Conservation (phyloP, 1,139 yeast species). For the Hansenula lynferdii region DNA sequence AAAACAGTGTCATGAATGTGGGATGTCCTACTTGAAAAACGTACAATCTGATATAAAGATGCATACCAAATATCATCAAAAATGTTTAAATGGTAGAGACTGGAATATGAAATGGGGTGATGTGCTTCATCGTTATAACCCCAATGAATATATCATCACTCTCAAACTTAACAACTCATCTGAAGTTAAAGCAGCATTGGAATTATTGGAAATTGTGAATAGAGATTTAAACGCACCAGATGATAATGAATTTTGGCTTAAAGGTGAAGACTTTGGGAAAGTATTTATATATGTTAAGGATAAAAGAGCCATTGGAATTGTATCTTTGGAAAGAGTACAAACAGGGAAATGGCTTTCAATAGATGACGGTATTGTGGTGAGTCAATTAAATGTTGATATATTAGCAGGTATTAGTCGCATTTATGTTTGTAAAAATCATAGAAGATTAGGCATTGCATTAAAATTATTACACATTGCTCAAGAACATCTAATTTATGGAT, state of each 20-base stretch:
- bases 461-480: conserved; percentile 38
- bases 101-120: conserved; percentile 33
- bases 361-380: conserved; percentile 19
- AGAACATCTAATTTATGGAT: conserved; percentile 47
- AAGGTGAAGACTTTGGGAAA: conserved; percentile 30
- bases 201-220: conserved; percentile 48
- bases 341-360: conserved; percentile 46
- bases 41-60: conserved; percentile 39
- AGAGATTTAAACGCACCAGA: conserved; percentile 53
- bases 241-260: conserved; percentile 45
- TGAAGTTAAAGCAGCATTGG: conserved; percentile 29
- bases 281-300: conserved; percentile 42
- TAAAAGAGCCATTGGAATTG: conserved; percentile 46
- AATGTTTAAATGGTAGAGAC: conserved; percentile 41
- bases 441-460: conserved; percentile 47
- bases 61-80: conserved; percentile 46
- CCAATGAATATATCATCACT: conserved; percentile 22
- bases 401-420: conserved; percentile 59
- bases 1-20: conserved; percentile 49
- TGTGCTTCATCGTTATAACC: conserved; percentile 1
- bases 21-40: conserved; percentile 51
- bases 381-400: conserved; percentile 20
- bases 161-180: conserved; percentile 25
- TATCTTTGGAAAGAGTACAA: conserved; percentile 36
- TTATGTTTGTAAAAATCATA: conserved; percentile 52